Evolutionary conservation across 2,329 filamentous ascomycete genomes (phyloP), one percentile per base, ranked within the genome.

Genomic region (Lachnellula occidentalis): DNA sequence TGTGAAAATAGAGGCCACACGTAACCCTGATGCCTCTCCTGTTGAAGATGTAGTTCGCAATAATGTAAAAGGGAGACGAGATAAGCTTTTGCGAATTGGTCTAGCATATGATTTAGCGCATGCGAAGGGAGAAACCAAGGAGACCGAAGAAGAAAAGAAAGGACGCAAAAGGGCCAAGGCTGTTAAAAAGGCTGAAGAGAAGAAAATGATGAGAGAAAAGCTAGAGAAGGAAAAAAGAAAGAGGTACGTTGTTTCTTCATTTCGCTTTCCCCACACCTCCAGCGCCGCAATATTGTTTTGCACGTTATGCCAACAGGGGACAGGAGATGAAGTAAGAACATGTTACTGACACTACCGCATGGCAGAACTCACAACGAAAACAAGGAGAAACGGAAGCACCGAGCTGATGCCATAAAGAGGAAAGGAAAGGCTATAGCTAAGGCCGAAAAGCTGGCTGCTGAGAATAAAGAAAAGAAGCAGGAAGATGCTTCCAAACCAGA

Each of bases 41-140:
- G 71, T 82, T 19, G 63, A 68, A 51, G 56, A 65, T 27, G 78
- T 84, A 0, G 74, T 84, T 2, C 59, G 58, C 17, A 58, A 58
- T 31, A 64, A 64, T 49, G 61, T 58, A 5, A 58, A 63, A 27
- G 53, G 52, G 76, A 80, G 61, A 14, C 60, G 61, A 3, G 78
- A 82, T 48, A 85, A 85, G 68, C 72, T 85, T 3, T 73, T 79
- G 1, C 76, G 80, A 24, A 78, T 83, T n/a, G 81, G 81, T 4
- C 74, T 80, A 31, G 76, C 80, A 0, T 84, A 85, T 54, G 81
- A 85, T 60, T 64, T 84, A 3, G 81, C 81, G 0, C 81, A 85
- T 66, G 78, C 76, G 65, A 84, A 83, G 64, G 81, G 81, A 2
- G 72, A 73, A 27, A 63, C 78, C 24, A 69, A 75, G 11, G 78